Base-by-base conservation (phyloP, 352 stramenopile genomes). In the Pythium sukuiense region DNA sequence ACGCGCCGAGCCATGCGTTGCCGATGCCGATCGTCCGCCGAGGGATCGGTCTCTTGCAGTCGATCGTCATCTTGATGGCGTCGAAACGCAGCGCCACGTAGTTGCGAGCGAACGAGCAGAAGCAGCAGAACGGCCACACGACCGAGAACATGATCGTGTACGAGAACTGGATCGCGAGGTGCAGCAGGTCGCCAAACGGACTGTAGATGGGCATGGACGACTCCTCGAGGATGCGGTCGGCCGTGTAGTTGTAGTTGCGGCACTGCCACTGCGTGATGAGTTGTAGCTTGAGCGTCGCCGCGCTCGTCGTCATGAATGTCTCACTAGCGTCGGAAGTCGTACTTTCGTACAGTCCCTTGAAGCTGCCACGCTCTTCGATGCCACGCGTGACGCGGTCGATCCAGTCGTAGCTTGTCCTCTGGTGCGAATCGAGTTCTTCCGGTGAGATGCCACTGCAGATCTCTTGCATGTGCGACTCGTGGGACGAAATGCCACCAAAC, bases 101-200 rank as follows among this genome's bases (percentile, higher is more conserved):
- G 65, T 88, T 88, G 69, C 80, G 79, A 24, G 55, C 70, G 41
- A 76, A 85, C 29, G 76, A 72, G 57, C 80, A 88, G 16, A 86
- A 59, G 14, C 76, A 83, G 65, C 77, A 87, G 52, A 88, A 88
- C 5, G 80, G 77, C 80, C 77, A 87, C 16, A 88, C 76, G 32
- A 88, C 80, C 32, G 76, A 85, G 63, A 88, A 88, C 74, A 88
- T 83, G 61, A 80, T 85, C 20, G 80, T 82, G 74, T 88, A 87
- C 60, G 75, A 86, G 55, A 88, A 88, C 69, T 88, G 80, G 55
- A 85, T 88, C 54, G 74, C 77, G n/a, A 85, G 68, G 63, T 88
- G 77, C 12, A 88, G 67, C 24, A 87, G 59, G 33, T 88, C 80
- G 18, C 74, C 61, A 27, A 79, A 81, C 16, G 80, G 76, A n/a